Evolutionary conservation across 2,329 filamentous ascomycete species (phyloP), one percentile per base, ranked within the genome.

Genomic region (Lecanicillium sp.): DNA sequence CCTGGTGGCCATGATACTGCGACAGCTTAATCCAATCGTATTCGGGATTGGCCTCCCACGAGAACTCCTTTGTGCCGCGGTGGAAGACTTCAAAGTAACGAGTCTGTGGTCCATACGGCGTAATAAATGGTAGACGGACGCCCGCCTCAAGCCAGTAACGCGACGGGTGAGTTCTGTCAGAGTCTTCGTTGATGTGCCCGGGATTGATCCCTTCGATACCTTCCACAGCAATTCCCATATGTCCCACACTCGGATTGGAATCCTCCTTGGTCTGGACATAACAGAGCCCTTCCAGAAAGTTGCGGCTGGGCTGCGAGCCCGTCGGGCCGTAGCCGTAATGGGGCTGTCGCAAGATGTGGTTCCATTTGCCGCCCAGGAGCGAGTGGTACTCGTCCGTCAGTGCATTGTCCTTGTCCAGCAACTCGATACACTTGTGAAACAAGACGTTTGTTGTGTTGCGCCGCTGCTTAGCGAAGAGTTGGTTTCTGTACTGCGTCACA

Each of bases 381-480:
- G 55, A 46, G 49, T 79, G 68, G 45, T 73, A 78, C 35, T 68
- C 56, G 35, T 70, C 59, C 0, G 66, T 68, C 0, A 78, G 54
- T 3, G 60, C 56, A 40, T 65, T 66, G 43, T 78, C 74, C 1
- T 63, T 57, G 1, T 71, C 63, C 36, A 79, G 78, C 1, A 66
- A 54, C 9, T 62, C 55, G 1, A 75, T 56, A 0, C 67, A 68
- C 18, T 66, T 48, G 9, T 66, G 53, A 0, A 70, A 68, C 0
- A 71, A 42, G 0, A 49, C 47, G 41, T 80, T 80, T 0, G 76
- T 68, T 11, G 66, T 67, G 46, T 71, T 79, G 13, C 76, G 65
- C 37, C 74, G 65, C 55, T 80, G 75, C 1, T 59, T 53, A 0
- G 70, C 73, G 40, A 74, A 75, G 5, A 74, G 58, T 18, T 70